phyloP scores from a whole-genome alignment of 108 stramenopile genomes.

The Cyclotella cryptica region DNA sequence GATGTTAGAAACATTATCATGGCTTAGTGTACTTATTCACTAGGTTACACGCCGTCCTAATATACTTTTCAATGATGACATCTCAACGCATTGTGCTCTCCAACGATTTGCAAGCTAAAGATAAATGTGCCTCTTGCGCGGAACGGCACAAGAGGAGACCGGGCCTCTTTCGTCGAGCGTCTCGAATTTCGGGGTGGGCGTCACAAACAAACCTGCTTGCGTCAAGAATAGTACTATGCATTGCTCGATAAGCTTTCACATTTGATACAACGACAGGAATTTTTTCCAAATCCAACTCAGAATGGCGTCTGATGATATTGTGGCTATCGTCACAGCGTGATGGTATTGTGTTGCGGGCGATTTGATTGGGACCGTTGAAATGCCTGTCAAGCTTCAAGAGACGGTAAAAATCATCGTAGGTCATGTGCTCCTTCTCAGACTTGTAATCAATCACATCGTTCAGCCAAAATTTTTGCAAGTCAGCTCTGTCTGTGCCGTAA shows the following conservation, averaged over 20 bases:
- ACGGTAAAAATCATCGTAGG: slow-evolving; percentile 34
- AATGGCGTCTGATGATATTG: not conserved
- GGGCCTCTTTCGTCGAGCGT: not conserved
- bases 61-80: too few relatives aligned
- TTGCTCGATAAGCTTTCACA: slow-evolving; percentile 9
- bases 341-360: not conserved
- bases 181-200: not conserved
- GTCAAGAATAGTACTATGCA: slow-evolving; percentile 1
- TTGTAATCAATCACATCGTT: slow-evolving; percentile 31
- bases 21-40: not conserved
- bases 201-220: slow-evolving; percentile 2
- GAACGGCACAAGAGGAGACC: slow-evolving; percentile 2
- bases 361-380: slow-evolving; percentile 2
- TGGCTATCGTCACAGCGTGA: not conserved
- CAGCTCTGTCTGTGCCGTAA: slow-evolving; percentile 18
- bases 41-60: not conserved
- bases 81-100: not conserved
- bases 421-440: slow-evolving; percentile 30
- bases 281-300: not conserved
- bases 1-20: not conserved
- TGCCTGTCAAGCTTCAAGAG: slow-evolving; percentile 25
- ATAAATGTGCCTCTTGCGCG: not conserved
- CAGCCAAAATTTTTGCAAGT: slow-evolving; percentile 29
- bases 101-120: not conserved
- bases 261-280: not conserved